phyloP scores from a whole-genome alignment of 306 rosid genomes.

The Cucurbita argyrosperma region DNA sequence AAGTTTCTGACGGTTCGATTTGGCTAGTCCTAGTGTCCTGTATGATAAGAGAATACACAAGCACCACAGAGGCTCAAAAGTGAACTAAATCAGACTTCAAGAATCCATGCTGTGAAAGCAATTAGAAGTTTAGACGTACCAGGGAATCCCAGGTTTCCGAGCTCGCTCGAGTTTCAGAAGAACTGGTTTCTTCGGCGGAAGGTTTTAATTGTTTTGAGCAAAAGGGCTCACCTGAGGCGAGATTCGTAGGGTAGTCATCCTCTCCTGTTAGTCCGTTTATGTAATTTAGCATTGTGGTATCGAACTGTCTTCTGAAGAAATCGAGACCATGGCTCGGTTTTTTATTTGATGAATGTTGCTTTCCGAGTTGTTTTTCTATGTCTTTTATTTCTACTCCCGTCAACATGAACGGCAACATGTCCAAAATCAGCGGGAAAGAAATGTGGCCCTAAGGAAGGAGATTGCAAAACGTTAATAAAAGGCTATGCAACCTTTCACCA shows the following conservation, averaged over 20 bases:
- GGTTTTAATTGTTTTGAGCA: slow-evolving; percentile 12
- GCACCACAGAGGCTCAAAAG: not conserved
- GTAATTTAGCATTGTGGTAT: slow-evolving; percentile 17
- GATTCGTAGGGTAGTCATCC: slow-evolving; percentile 11
- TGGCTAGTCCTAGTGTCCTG: slow-evolving; percentile 29
- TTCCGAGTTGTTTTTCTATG: slow-evolving; percentile 20
- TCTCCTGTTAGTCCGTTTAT: slow-evolving; percentile 14
- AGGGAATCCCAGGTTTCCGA: slow-evolving; percentile 21
- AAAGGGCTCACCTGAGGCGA: slow-evolving; percentile 9
- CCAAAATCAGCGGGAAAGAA: slow-evolving; percentile 67
- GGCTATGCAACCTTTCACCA: not conserved
- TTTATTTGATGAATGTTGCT: slow-evolving; percentile 11
- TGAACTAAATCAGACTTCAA: not conserved
- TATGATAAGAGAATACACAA: slow-evolving; percentile 6
- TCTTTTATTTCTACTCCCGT: slow-evolving; percentile 38
- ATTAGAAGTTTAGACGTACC: slow-evolving; percentile 22
- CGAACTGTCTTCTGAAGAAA: slow-evolving; percentile 17
- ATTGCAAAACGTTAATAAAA: not conserved
- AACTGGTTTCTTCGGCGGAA: slow-evolving; percentile 14
- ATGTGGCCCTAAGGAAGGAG: slow-evolving; percentile 51
- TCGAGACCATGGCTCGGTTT: slow-evolving; percentile 15
- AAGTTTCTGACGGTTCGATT: slow-evolving; percentile 21
- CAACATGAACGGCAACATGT: slow-evolving; percentile 47
- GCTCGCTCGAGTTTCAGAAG: slow-evolving; percentile 18
- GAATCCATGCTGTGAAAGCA: not conserved